A percentile compares a stretch with the other conserved stretches of the same genome.
Evolutionary conservation across 202 grass and related monocot species (phyloP).

Genomic region (Elaeis oleifera): DNA sequence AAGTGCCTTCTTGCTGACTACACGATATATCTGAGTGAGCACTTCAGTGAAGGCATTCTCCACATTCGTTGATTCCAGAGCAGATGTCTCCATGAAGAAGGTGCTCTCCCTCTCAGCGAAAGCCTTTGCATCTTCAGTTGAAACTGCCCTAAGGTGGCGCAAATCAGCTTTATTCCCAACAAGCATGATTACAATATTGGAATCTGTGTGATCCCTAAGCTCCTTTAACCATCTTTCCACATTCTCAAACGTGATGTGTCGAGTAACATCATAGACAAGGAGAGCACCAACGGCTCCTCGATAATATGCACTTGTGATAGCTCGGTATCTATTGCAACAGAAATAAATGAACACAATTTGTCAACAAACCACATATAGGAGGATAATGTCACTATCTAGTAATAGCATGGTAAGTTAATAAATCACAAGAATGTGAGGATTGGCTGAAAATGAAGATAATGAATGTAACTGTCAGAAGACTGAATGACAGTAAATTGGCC

Average conservation of each 20-base stretch:
- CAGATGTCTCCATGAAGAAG: conserved; percentile 87
- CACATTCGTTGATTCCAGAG: conserved; percentile 68
- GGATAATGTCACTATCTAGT: too few species aligned
- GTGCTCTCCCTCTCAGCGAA: conserved; percentile 62
- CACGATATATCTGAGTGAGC: conserved; percentile 62
- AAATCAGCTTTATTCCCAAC: conserved; percentile 87
- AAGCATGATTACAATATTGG: conserved; percentile 84
- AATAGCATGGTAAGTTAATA: too few species aligned
- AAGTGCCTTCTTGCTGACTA: conserved; percentile 62
- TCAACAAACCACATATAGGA: too few species aligned
- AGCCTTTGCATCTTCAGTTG: conserved; percentile 52
- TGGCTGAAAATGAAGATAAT: too few species aligned
- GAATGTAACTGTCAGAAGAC: too few species aligned
- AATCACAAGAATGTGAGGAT: too few species aligned
- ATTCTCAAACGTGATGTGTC: conserved; percentile 72
- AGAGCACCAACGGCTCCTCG: conserved; percentile 81
- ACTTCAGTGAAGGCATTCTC: conserved; percentile 82
- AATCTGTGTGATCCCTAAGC: conserved; percentile 74
- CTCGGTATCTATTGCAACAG: conserved; percentile 46
- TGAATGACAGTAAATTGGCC: too few species aligned
- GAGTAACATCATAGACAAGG: conserved; percentile 83
- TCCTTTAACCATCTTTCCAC: conserved; percentile 68
- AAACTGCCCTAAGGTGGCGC: conserved; percentile 63
- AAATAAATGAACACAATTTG: neutral
- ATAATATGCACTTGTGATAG: conserved; percentile 88